phyloP scores from a whole-genome alignment of 306 rosid species.

The Macrotyloma uniflorum region DNA sequence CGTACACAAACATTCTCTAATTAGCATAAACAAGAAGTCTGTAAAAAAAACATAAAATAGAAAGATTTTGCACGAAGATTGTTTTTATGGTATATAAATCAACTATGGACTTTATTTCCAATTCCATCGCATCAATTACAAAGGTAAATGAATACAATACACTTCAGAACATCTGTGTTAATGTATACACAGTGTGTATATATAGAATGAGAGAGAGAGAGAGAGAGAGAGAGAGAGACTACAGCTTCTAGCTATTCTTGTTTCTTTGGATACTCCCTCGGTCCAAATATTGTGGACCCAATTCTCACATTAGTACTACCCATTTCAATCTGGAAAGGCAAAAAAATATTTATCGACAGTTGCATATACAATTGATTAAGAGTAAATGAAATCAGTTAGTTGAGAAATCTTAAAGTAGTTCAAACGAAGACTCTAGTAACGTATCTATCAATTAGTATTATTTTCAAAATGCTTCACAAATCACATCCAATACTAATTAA shows the following conservation, averaged over 20 bases:
- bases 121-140: conserved; percentile 24
- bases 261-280: conserved; percentile 90
- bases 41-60: conserved; percentile 14
- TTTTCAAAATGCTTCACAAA: conserved; percentile 23
- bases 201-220: neutral
- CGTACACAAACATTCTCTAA: neutral
- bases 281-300: conserved; percentile 92
- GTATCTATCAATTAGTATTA: neutral
- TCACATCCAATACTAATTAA: neutral
- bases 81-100: conserved; percentile 6
- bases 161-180: conserved; percentile 22
- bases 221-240: conserved; percentile 7
- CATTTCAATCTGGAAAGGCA: conserved; percentile 77
- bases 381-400: conserved; percentile 6
- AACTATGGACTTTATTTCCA: conserved; percentile 7
- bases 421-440: neutral
- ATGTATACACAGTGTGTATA: neutral
- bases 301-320: conserved; percentile 91
- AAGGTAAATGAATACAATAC: conserved; percentile 28
- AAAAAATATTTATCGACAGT: conserved; percentile 1
- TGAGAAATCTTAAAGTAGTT: neutral
- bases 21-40: conserved; percentile 4
- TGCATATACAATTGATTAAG: neutral
- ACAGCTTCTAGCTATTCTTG: conserved; percentile 29
- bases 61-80: neutral